phyloP scores from a whole-genome alignment of 768 basidiomycete species.

The Suillus alpinus region DNA sequence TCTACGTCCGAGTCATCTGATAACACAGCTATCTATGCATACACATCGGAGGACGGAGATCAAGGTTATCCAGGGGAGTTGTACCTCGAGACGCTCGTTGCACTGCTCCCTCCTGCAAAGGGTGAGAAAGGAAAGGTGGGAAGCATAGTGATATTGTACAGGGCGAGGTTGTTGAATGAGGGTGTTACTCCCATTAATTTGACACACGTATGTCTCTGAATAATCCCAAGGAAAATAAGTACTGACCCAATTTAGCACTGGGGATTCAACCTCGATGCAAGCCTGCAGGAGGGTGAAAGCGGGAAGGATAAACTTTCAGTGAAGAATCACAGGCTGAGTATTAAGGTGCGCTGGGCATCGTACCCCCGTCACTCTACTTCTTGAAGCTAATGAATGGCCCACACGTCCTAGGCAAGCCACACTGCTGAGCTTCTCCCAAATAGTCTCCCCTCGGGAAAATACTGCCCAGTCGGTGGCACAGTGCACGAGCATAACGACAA shows the following conservation, averaged over 20 bases:
- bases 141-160: constrained; percentile 63
- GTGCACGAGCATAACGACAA: constrained; percentile 49
- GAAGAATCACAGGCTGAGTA: constrained; percentile 44
- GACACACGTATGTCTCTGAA: constrained; percentile 53
- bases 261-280: constrained; percentile 81
- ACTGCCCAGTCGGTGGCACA: constrained; percentile 43
- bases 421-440: constrained; percentile 51
- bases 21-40: constrained; percentile 46
- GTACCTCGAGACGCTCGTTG: constrained; percentile 55
- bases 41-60: constrained; percentile 61
- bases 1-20: constrained; percentile 32
- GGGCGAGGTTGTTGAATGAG: constrained; percentile 57
- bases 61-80: constrained; percentile 70
- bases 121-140: constrained; percentile 51
- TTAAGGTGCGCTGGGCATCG: constrained; percentile 30
- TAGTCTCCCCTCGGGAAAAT: constrained; percentile 51
- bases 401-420: constrained; percentile 43
- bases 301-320: constrained; percentile 42
- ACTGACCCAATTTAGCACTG: constrained; percentile 51
- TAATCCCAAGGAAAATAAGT: background rate
- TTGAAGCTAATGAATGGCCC: background rate
- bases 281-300: constrained; percentile 38
- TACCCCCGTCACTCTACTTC: background rate
- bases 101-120: constrained; percentile 40
- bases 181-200: constrained; percentile 70